Conservation (phyloP, 176 grass and related monocot species). For the Musa schizocarpa region DNA sequence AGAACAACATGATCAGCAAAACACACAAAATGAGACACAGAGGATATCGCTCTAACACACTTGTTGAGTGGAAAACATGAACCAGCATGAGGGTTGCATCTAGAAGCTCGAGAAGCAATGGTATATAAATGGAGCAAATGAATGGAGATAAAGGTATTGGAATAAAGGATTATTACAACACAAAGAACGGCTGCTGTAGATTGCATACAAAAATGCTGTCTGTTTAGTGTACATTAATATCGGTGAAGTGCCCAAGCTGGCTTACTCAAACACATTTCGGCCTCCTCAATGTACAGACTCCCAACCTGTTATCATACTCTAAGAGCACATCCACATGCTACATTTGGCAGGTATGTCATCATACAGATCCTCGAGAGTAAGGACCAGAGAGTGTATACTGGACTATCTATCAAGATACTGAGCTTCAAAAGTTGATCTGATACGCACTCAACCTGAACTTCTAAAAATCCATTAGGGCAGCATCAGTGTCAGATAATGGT, state of each 20-base stretch:
- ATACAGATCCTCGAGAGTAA: no score
- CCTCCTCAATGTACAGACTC: neutral
- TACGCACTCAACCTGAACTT: no score
- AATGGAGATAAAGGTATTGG: neutral
- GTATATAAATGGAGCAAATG: neutral
- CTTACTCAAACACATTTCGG: neutral
- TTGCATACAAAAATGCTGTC: neutral
- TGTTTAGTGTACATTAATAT: neutral
- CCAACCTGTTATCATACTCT: neutral
- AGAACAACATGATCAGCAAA: no score
- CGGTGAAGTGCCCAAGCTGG: neutral
- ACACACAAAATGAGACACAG: no score
- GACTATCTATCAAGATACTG: no score
- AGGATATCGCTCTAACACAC: no score
- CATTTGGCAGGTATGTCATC: neutral
- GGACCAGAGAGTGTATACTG: no score
- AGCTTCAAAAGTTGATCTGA: no score
- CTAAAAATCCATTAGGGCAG: no score
- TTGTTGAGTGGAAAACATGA: no score
- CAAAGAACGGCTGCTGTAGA: neutral
- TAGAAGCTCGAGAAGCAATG: neutral
- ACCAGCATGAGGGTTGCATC: neutral
- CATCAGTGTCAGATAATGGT: no score
- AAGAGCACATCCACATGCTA: neutral
- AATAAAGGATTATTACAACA: neutral